These are phyloP conservation scores for Azolla pinnata DNA, from an alignment of 75 land plant species.

Conservation along the genomic window DNA sequence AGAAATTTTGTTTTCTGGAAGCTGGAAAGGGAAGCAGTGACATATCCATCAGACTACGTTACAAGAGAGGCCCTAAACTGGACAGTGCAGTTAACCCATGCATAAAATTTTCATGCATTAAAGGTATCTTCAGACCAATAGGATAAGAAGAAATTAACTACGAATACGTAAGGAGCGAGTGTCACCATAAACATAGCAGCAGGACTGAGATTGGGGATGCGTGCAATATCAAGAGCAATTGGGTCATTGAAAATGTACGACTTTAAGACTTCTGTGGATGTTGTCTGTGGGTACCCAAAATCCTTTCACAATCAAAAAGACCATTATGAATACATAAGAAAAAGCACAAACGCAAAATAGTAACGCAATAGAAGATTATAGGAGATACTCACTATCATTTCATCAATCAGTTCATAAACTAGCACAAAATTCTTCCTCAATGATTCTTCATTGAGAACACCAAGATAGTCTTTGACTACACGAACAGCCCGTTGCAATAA, in stretches of 20 bases:
- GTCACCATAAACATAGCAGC: slow-evolving; percentile 84
- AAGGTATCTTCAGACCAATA: too few species aligned
- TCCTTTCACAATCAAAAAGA: slow-evolving; percentile 40
- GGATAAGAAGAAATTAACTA: background rate
- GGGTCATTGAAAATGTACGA: slow-evolving; percentile 95
- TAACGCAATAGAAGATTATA: slow-evolving; percentile 2
- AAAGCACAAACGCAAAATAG: background rate
- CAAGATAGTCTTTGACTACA: slow-evolving; percentile 92
- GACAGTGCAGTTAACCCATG: too few species aligned
- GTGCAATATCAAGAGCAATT: slow-evolving; percentile 71
- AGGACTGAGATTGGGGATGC: slow-evolving; percentile 75
- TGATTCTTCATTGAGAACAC: slow-evolving; percentile 89
- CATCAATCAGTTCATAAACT: slow-evolving; percentile 94
- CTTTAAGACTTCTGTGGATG: slow-evolving; percentile 85
- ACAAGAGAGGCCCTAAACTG: too few species aligned
- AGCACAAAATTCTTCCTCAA: slow-evolving; percentile 91
- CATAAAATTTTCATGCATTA: too few species aligned
- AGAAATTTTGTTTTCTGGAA: too few species aligned
- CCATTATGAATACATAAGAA: background rate
- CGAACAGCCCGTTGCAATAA: slow-evolving; percentile 91
- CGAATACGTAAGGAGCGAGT: background rate
- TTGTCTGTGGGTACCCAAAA: slow-evolving; percentile 95
- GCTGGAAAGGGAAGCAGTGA: too few species aligned
- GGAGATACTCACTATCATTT: slow-evolving; percentile 72
- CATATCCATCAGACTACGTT: too few species aligned